Evolutionary conservation across 2,329 filamentous ascomycete genomes (phyloP), one percentile per base, ranked within the genome.

Genomic region (Phyllosticta paracitricarpa): DNA sequence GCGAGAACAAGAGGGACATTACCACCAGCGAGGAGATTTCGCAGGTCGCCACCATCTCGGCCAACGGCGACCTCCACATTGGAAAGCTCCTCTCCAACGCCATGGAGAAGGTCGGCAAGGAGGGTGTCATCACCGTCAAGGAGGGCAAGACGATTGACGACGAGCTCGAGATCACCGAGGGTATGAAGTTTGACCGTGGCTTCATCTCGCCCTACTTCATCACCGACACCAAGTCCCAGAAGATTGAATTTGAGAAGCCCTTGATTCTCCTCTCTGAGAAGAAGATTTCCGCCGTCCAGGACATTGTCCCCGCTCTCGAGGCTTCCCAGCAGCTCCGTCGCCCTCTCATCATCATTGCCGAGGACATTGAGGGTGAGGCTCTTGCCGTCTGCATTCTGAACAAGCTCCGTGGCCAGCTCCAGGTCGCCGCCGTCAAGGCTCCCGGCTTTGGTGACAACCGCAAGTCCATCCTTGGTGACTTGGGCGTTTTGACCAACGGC

Each of bases 51-150:
- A 97, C 94, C 70, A 99, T 99, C 80, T 93, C 88, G 69, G 94
- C 94, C 77, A 99, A 99, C 79, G 94, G 94, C 69, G 94, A 99
- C 75, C 86, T 85, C 63, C 92, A 97, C 80, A 90, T 99, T 72
- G 94, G 94, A 71, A 87, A 91, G 79, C 85, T 99, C 74, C 94
- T 99, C 76, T 92, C 94, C 74, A 97, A 87, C 75, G 94, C 94
- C 69, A 99, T 99, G 94, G 94, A 99, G 85, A 96, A 96, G 85
- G 94, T 99, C 66, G 94, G 94, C 79, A 99, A 99, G 85, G 94
- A 99, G 82, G 94, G 94, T 83, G 94, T 99, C 73, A 99, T 99
- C 77, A 99, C 94, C 63, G 93, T 97, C 74, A 99, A 99, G 88
- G 94, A 99, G 84, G 94, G 94, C 76, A 99, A 97, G 89, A 97